Evolutionary conservation across 768 basidiomycete species (phyloP).

Genomic region (Udeniomyces megalosporus): DNA sequence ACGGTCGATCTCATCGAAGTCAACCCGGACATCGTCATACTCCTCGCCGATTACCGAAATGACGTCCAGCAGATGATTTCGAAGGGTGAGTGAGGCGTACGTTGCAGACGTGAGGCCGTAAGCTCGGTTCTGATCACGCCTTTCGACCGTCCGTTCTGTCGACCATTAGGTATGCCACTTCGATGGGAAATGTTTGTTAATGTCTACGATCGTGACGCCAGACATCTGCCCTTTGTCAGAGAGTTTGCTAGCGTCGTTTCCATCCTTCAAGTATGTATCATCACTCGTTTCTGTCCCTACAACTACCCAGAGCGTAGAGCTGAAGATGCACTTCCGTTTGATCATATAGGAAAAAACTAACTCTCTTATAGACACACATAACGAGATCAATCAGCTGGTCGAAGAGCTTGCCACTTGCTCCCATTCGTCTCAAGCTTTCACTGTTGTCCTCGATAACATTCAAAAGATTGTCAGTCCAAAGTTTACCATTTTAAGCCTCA

Average conservation of each 20-base stretch:
- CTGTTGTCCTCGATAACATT: conserved; percentile 55
- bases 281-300: not conserved
- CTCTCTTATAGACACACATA: conserved; percentile 75
- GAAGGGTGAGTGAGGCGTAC: conserved; percentile 46
- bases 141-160: not conserved
- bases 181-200: conserved; percentile 96
- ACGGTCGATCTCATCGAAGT: conserved; percentile 78
- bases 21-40: conserved; percentile 80
- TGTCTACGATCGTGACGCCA: conserved; percentile 76
- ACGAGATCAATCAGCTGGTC: conserved; percentile 64
- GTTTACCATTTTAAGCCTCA: not conserved
- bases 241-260: conserved; percentile 91
- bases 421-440: conserved; percentile 69
- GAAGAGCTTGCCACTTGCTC: conserved; percentile 77
- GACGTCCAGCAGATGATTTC: conserved; percentile 85
- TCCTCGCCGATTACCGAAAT: conserved; percentile 86
- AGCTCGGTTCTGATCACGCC: no score
- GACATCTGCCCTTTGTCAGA: conserved; percentile 83
- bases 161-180: conserved; percentile 63
- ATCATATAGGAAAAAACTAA: conserved; percentile 74
- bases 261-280: conserved; percentile 50
- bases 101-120: not conserved
- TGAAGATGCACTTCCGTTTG: not conserved
- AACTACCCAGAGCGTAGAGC: not conserved
- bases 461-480: conserved; percentile 56